Conservation (phyloP, 2,329 filamentous ascomycete genomes). For the Simplicillium sp. region DNA sequence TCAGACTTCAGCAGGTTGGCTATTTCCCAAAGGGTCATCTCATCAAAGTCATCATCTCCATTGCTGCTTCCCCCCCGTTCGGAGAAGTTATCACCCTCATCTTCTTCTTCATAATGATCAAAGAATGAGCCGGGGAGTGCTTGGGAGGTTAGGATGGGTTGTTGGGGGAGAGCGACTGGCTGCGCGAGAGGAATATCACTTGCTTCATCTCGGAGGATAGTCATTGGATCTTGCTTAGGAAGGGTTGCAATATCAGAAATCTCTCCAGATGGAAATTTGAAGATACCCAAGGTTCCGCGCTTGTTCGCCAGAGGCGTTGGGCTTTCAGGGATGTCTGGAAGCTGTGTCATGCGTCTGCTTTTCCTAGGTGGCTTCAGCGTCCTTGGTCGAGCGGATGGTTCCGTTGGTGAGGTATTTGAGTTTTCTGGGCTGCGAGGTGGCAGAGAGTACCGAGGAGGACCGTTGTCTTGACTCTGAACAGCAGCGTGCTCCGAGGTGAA, state of each 20-base stretch:
- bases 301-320: conserved; percentile 49
- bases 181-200: conserved; percentile 19
- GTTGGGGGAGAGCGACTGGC: conserved; percentile 3
- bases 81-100: conserved; percentile 25
- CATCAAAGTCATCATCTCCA: conserved; percentile 45
- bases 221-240: conserved; percentile 25
- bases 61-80: conserved; percentile 21
- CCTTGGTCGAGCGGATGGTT: conserved; percentile 24
- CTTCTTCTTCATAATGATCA: conserved; percentile 49
- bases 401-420: neutral
- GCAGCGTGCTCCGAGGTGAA: conserved; percentile 13
- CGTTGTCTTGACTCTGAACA: conserved; percentile 14
- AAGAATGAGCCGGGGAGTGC: conserved; percentile 46
- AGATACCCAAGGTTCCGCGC: conserved; percentile 51
- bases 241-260: conserved; percentile 45
- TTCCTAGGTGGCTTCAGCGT: conserved; percentile 45
- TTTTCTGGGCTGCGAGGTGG: neutral
- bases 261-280: conserved; percentile 59
- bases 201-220: conserved; percentile 41
- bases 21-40: conserved; percentile 55
- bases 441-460: no score
- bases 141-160: conserved; percentile 11
- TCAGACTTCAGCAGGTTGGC: conserved; percentile 46
- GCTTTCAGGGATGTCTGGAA: conserved; percentile 55
- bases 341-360: conserved; percentile 45